A percentile compares a stretch with the other conserved stretches of the same genome.
Evolutionary conservation across 345 rosid species (phyloP).

Genomic region (Dovyalis caffra): DNA sequence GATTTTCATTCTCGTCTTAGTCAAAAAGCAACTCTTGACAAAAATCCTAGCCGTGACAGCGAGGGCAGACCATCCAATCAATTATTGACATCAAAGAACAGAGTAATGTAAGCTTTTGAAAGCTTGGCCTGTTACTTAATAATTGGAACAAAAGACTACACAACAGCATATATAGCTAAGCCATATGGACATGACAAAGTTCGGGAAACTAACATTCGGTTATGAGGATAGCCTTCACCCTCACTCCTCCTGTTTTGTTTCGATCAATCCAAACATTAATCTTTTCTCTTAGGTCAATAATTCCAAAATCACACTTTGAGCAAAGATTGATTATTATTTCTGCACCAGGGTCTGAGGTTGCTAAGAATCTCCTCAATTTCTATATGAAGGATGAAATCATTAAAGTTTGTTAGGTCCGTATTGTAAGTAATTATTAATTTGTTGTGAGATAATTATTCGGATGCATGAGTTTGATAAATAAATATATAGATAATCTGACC

Average conservation of each 20-base stretch:
- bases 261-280: background rate
- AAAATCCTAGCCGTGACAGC: slow-evolving; percentile 1
- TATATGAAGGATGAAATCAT: background rate
- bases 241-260: background rate
- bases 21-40: background rate
- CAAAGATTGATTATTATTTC: no score
- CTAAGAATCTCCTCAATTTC: no score
- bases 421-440: background rate
- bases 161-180: background rate
- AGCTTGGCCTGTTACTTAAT: background rate
- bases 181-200: background rate
- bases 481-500: no score
- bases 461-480: no score
- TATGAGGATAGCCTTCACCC: background rate
- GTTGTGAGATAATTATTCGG: no score
- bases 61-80: slow-evolving; percentile 26
- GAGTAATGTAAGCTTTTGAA: background rate
- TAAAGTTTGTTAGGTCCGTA: background rate
- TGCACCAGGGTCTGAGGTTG: no score
- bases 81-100: background rate
- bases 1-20: background rate
- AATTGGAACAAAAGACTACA: background rate
- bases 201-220: background rate
- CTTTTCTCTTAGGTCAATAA: no score
- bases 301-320: no score